phyloP scores from a whole-genome alignment of 1,284 basidiomycete genomes.

The Omphalotus olearius region DNA sequence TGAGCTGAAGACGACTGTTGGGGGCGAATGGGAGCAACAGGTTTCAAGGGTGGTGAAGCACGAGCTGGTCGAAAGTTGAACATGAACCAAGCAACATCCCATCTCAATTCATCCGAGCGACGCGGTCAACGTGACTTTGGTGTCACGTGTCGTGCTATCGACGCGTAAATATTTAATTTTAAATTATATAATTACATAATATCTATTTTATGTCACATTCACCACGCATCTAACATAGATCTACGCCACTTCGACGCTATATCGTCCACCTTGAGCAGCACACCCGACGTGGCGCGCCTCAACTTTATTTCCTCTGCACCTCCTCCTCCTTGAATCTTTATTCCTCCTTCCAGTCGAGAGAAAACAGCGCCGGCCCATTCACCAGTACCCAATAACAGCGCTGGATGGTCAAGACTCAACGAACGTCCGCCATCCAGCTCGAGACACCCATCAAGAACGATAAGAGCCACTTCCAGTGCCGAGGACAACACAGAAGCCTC shows the following conservation, averaged over 20 bases:
- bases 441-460: slow-evolving; percentile 71
- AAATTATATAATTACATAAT: too few relatives aligned
- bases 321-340: slow-evolving; percentile 60
- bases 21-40: background rate
- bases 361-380: slow-evolving; percentile 83
- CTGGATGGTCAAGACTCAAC: slow-evolving; percentile 71
- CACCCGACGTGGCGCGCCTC: slow-evolving; percentile 70
- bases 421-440: slow-evolving; percentile 75
- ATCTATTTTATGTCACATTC: background rate
- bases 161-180: too few relatives aligned
- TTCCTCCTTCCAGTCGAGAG: slow-evolving; percentile 59
- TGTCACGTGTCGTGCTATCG: too few relatives aligned
- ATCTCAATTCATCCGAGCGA: too few relatives aligned
- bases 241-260: slow-evolving; percentile 72
- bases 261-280: slow-evolving; percentile 77
- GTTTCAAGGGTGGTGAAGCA: slow-evolving; percentile 22
- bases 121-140: too few relatives aligned
- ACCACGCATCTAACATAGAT: slow-evolving; percentile 45
- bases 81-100: slow-evolving; percentile 21
- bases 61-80: slow-evolving; percentile 23
- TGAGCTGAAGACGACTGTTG: background rate
- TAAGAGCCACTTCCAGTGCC: slow-evolving; percentile 73
- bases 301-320: slow-evolving; percentile 57
- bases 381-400: slow-evolving; percentile 65
- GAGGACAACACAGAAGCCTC: slow-evolving; percentile 72